Evolutionary conservation across 2,329 filamentous ascomycete genomes (phyloP).

Genomic region (Waltergamsia citrina): DNA sequence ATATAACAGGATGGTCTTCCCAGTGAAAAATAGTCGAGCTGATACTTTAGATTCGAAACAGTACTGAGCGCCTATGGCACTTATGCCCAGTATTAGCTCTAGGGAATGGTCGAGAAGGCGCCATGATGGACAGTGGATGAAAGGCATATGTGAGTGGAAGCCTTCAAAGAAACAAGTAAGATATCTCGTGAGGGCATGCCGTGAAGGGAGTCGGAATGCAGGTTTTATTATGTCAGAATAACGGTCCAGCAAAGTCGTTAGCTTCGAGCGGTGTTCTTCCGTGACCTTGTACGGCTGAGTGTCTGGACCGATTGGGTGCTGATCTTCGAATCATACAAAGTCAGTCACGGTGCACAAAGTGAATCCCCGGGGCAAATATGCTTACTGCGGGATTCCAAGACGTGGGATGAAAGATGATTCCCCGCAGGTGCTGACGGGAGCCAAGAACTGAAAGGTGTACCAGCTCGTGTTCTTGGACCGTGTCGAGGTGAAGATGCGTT

Average conservation of each 20-base stretch:
- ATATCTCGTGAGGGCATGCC: conserved; percentile 24
- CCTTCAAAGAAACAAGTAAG: conserved; percentile 24
- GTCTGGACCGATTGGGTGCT: conserved; percentile 9
- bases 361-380: too few species aligned
- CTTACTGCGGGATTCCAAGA: neutral
- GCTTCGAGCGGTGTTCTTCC: conserved; percentile 20
- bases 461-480: conserved; percentile 11
- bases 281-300: conserved; percentile 16
- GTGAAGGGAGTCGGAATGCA: conserved; percentile 20
- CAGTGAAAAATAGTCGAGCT: conserved; percentile 21
- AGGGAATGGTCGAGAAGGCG: conserved; percentile 17
- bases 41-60: conserved; percentile 25
- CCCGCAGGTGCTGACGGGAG: conserved; percentile 22
- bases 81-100: conserved; percentile 21
- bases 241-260: conserved; percentile 13
- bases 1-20: conserved; percentile 20
- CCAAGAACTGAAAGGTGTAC: conserved; percentile 26
- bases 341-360: too few species aligned
- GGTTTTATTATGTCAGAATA: conserved; percentile 18
- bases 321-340: too few species aligned
- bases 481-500: conserved; percentile 7
- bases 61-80: conserved; percentile 25
- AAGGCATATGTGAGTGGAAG: conserved; percentile 26
- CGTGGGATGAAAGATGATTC: conserved; percentile 11
- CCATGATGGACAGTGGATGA: conserved; percentile 25